Conservation (phyloP, 148 eudicot species). For the Chenopodium album region DNA sequence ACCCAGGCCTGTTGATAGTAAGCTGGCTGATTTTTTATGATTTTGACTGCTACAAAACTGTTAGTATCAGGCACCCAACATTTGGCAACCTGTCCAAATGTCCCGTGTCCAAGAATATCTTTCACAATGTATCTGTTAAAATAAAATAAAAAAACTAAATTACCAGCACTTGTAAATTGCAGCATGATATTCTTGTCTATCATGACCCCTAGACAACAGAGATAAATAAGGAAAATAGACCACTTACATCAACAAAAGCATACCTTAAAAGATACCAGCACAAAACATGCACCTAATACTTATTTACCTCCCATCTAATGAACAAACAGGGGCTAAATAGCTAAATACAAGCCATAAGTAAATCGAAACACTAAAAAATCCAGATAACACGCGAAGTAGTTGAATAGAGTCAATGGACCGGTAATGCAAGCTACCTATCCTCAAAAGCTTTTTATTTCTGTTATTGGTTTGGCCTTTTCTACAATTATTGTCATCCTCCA, state of each 20-base stretch:
- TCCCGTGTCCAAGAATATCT: constrained; percentile 97
- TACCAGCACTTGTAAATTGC: neutral
- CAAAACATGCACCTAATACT: neutral
- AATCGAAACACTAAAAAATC: neutral
- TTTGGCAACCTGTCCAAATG: constrained; percentile 99
- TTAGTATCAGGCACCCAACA: constrained; percentile 86
- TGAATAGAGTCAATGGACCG: neutral
- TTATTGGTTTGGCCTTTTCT: neutral
- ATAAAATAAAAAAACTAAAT: neutral
- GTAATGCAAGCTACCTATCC: neutral
- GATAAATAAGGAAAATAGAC: neutral
- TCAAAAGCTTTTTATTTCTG: neutral
- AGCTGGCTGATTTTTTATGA: constrained; percentile 95
- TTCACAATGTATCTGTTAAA: constrained; percentile 82
- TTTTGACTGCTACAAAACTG: constrained; percentile 82
- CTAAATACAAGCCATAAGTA: neutral
- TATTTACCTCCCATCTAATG: neutral
- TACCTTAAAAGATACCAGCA: neutral
- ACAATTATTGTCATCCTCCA: neutral
- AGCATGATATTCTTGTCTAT: neutral
- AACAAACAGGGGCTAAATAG: neutral
- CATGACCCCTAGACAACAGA: neutral
- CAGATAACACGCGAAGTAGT: neutral
- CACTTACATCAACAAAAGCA: neutral
- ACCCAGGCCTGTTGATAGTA: constrained; percentile 95